Evolutionary conservation across 2,329 filamentous ascomycete species (phyloP).

Genomic region (Pseudohalonectria lignicola): DNA sequence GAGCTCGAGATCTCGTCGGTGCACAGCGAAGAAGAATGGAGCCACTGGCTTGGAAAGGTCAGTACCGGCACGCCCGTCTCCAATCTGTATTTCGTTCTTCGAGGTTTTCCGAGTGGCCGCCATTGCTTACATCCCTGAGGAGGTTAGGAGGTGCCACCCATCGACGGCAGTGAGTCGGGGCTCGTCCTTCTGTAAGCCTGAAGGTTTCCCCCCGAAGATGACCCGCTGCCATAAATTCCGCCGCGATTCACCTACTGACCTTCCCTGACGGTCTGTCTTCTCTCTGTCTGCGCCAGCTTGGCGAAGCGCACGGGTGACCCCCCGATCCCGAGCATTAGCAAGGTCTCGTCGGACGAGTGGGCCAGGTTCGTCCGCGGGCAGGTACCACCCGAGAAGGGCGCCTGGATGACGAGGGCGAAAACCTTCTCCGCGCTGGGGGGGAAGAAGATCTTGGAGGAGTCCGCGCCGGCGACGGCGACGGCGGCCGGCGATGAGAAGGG

Average conservation of each 20-base stretch:
- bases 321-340: not conserved
- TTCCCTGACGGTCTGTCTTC: too few relatives aligned
- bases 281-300: too few relatives aligned
- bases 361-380: not conserved
- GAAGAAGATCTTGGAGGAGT: not conserved
- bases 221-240: too few relatives aligned
- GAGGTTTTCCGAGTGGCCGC: not conserved
- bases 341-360: not conserved
- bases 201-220: too few relatives aligned
- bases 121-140: too few relatives aligned
- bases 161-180: not conserved
- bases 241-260: too few relatives aligned
- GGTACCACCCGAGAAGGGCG: not conserved
- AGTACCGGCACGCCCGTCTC: too few relatives aligned
- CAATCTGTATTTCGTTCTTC: not conserved
- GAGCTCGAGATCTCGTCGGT: not conserved
- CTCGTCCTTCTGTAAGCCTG: not conserved
- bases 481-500: not conserved
- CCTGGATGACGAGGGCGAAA: not conserved
- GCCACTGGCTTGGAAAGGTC: not conserved
- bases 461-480: not conserved
- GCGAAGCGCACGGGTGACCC: not conserved
- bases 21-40: not conserved
- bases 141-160: not conserved
- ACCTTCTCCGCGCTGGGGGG: not conserved